These are phyloP conservation scores for Rhynchosporium agropyri DNA, from an alignment of 2,329 filamentous ascomycete genomes.

Conservation along the genomic window DNA sequence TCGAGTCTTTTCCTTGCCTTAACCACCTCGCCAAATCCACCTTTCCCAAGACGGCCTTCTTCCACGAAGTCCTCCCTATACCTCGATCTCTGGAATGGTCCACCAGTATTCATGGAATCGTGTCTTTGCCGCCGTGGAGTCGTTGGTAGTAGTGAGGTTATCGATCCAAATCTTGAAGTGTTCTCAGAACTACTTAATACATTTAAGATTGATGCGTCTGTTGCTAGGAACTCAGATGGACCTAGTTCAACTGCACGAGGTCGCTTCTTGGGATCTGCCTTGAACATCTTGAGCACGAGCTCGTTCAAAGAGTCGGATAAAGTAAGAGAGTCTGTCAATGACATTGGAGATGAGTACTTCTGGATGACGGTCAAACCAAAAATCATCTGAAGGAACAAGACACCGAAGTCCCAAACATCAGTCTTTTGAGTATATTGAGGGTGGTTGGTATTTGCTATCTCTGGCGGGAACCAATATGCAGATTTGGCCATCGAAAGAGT, in stretches of 20 bases:
- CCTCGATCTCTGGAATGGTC: constrained; percentile 63
- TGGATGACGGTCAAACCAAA: constrained; percentile 79
- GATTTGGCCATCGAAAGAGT: constrained; percentile 67
- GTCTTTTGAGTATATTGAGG: constrained; percentile 74
- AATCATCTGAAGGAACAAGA: constrained; percentile 91
- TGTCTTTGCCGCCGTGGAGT: constrained; percentile 56
- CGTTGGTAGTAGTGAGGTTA: constrained; percentile 47
- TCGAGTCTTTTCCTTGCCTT: constrained; percentile 94
- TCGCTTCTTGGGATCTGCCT: constrained; percentile 78
- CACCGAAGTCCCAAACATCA: constrained; percentile 93
- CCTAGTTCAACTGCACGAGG: constrained; percentile 77
- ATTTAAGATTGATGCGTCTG: constrained; percentile 59
- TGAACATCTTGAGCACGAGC: constrained; percentile 82
- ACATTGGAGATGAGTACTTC: constrained; percentile 77
- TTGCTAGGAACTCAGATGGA: constrained; percentile 67
- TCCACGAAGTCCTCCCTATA: constrained; percentile 91
- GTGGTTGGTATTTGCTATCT: constrained; percentile 65
- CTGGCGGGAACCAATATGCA: constrained; percentile 81
- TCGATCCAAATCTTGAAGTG: constrained; percentile 46
- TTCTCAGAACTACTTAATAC: constrained; percentile 44
- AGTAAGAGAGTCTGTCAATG: constrained; percentile 69
- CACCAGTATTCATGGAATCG: constrained; percentile 61
- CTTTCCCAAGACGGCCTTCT: constrained; percentile 84
- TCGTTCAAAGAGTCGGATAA: constrained; percentile 78
- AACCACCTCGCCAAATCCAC: constrained; percentile 94